These are phyloP conservation scores for Ustilaginoidea virens DNA, from an alignment of 2,329 filamentous ascomycete species.

Conservation along the genomic window DNA sequence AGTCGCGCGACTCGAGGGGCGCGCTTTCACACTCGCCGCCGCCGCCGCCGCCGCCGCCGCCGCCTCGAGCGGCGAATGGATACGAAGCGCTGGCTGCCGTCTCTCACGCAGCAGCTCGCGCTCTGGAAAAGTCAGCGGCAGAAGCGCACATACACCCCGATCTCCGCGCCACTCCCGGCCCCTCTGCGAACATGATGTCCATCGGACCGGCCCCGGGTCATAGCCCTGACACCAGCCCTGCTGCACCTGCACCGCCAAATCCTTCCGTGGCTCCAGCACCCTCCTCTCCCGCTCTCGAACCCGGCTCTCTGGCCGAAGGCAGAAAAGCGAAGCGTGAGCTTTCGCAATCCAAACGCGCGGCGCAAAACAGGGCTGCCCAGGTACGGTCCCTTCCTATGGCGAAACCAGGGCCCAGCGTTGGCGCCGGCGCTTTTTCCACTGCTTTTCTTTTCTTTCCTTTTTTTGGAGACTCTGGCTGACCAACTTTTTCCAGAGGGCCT, in stretches of 20 bases:
- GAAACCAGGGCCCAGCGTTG: too few species aligned
- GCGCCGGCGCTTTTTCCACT: too few species aligned
- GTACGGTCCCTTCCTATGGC: constrained; percentile 37
- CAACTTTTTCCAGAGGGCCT: constrained; percentile 63
- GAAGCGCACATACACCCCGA: constrained; percentile 35
- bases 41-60: constrained; percentile 16
- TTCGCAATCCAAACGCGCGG: constrained; percentile 88
- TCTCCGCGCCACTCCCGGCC: constrained; percentile 19
- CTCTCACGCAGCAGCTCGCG: constrained; percentile 19
- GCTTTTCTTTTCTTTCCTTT: too few species aligned
- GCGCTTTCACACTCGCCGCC: constrained; percentile 14
- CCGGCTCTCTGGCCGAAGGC: constrained; percentile 29
- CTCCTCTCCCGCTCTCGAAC: constrained; percentile 10
- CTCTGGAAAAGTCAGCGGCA: constrained; percentile 20
- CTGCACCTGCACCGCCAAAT: constrained; percentile 12
- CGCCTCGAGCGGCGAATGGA: constrained; percentile 26
- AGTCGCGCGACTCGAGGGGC: constrained; percentile 15
- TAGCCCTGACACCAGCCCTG: constrained; percentile 13
- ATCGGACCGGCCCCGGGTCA: constrained; percentile 18
- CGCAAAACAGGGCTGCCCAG: constrained; percentile 93
- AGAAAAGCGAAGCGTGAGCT: constrained; percentile 79
- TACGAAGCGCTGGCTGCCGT: constrained; percentile 24
- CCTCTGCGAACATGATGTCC: constrained; percentile 22
- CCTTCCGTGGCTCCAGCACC: constrained; percentile 18
- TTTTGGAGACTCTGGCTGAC: too few species aligned